Evolutionary conservation across 2,329 filamentous ascomycete species (phyloP).

Genomic region (Rachicladosporium sp.): DNA sequence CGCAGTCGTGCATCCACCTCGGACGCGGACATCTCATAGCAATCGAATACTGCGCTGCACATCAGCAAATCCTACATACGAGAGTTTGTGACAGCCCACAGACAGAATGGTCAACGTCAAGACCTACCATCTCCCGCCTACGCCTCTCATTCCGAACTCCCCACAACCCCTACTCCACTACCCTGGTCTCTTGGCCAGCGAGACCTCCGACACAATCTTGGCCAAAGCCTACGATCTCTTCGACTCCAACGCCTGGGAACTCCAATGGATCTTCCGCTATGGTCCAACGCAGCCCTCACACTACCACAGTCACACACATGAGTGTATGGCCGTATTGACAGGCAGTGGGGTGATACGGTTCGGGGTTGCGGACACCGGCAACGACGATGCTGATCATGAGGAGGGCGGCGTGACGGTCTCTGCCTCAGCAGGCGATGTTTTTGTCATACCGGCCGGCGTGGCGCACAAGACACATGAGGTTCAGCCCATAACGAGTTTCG

Average conservation of each 20-base stretch:
- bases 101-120: slow-evolving; percentile 20
- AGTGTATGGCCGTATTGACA: slow-evolving; percentile 46
- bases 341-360: slow-evolving; percentile 43
- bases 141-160: slow-evolving; percentile 39
- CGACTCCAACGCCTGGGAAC: slow-evolving; percentile 38
- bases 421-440: slow-evolving; percentile 43
- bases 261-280: slow-evolving; percentile 47
- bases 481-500: slow-evolving; percentile 26
- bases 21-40: too few species aligned
- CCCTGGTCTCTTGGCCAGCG: slow-evolving; percentile 26
- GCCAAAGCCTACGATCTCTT: slow-evolving; percentile 33
- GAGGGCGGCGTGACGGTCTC: slow-evolving; percentile 37
- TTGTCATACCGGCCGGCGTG: slow-evolving; percentile 45
- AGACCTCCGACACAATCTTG: slow-evolving; percentile 11
- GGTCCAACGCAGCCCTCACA: slow-evolving; percentile 42
- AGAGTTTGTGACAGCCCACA: neutral
- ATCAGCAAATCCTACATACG: too few species aligned
- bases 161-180: slow-evolving; percentile 44
- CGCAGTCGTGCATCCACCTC: too few species aligned
- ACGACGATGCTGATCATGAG: slow-evolving; percentile 30
- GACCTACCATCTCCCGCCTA: slow-evolving; percentile 32
- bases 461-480: slow-evolving; percentile 43
- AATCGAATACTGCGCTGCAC: too few species aligned
- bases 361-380: slow-evolving; percentile 38
- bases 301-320: slow-evolving; percentile 45